Conservation (phyloP, 2,329 filamentous ascomycete species). For the Phialemonium atrogriseum region DNA sequence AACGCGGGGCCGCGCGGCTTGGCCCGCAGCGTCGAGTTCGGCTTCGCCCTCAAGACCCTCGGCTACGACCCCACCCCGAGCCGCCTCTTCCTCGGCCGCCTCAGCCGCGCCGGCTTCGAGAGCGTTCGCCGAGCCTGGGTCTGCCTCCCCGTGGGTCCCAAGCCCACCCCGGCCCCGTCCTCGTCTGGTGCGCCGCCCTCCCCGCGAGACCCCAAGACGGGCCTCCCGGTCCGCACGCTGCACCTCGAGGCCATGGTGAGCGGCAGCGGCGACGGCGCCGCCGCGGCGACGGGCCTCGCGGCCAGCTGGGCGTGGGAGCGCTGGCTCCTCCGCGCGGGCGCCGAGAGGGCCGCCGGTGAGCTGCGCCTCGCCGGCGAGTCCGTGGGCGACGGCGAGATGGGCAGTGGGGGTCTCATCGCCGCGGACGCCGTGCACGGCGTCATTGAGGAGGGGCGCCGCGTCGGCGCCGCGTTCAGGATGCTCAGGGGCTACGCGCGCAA, state of each 20-base stretch:
- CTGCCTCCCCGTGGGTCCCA: slow-evolving; percentile 70
- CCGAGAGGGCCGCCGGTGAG: slow-evolving; percentile 69
- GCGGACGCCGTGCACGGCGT: slow-evolving; percentile 52
- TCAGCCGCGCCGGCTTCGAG: slow-evolving; percentile 69
- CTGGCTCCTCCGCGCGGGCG: slow-evolving; percentile 83
- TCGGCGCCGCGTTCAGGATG: slow-evolving; percentile 52
- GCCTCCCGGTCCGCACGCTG: slow-evolving; percentile 33
- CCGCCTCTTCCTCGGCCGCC: slow-evolving; percentile 67
- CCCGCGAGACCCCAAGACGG: slow-evolving; percentile 21
- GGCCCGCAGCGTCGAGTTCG: slow-evolving; percentile 84
- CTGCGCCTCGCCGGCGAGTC: slow-evolving; percentile 41
- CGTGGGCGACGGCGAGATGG: slow-evolving; percentile 39
- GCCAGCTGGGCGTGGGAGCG: slow-evolving; percentile 93
- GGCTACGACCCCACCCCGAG: slow-evolving; percentile 85
- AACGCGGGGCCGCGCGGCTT: slow-evolving; percentile 73
- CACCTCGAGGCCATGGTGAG: slow-evolving; percentile 54
- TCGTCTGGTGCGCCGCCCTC: slow-evolving; percentile 24
- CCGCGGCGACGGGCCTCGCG: slow-evolving; percentile 70
- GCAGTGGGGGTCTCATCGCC: slow-evolving; percentile 49
- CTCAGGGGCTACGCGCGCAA: slow-evolving; percentile 58
- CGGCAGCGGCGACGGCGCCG: slow-evolving; percentile 65
- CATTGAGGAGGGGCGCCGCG: slow-evolving; percentile 54
- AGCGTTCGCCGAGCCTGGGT: slow-evolving; percentile 80
- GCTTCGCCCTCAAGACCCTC: slow-evolving; percentile 77
- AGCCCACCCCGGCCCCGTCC: slow-evolving; percentile 30